phyloP scores from a whole-genome alignment of 2,329 filamentous ascomycete species.

The Achaetomium macrosporum region DNA sequence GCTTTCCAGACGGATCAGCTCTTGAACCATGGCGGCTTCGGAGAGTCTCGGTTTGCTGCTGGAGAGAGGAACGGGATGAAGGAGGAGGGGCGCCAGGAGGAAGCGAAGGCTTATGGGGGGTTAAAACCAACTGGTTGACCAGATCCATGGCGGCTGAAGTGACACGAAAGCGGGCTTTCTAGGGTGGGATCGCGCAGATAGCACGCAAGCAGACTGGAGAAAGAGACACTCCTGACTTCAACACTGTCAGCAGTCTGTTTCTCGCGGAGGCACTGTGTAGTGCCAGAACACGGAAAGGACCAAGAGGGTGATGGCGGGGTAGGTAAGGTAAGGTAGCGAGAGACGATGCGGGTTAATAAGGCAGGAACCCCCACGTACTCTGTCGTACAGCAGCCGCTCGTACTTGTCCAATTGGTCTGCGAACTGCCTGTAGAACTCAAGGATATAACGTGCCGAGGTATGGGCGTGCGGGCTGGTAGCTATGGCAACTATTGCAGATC shows the following conservation, averaged over 20 bases:
- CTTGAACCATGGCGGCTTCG: constrained; percentile 6
- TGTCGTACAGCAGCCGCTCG: background rate
- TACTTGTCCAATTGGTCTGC: background rate
- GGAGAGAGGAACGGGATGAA: background rate
- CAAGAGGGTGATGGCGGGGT: constrained; percentile 10
- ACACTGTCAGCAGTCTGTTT: constrained; percentile 7
- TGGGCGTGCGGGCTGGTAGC: background rate
- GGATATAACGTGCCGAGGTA: background rate
- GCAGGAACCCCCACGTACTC: background rate
- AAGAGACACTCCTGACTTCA: constrained; percentile 6
- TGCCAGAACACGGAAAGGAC: background rate
- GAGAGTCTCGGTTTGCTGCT: background rate
- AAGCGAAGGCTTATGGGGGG: background rate
- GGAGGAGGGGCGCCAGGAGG: background rate
- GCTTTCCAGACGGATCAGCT: constrained; percentile 42
- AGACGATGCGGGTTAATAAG: background rate
- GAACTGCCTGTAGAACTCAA: background rate
- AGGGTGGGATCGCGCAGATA: constrained; percentile 18
- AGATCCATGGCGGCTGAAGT: constrained; percentile 41
- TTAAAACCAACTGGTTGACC: constrained; percentile 45
- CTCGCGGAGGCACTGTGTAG: background rate
- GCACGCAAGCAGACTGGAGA: constrained; percentile 17
- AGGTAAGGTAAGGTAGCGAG: background rate
- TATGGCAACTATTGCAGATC: constrained; percentile 1
- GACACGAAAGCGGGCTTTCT: constrained; percentile 3